phyloP scores from a whole-genome alignment of 2,329 filamentous ascomycete genomes.

The Aspergillus pseudonomiae region DNA sequence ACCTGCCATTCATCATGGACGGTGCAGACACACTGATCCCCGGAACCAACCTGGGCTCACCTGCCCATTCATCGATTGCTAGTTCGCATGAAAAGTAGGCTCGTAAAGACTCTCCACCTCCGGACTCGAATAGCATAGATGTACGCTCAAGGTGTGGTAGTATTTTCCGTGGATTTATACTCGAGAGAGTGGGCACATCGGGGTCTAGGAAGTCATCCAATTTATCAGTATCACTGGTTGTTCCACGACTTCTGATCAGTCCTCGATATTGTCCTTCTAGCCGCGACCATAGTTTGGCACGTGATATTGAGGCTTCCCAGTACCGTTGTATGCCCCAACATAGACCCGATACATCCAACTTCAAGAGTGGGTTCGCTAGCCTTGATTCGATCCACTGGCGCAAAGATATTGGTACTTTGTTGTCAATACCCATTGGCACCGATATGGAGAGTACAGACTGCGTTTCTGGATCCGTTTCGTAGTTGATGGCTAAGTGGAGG shows the following conservation, averaged over 20 bases:
- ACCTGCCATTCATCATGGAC: slow-evolving; percentile 9
- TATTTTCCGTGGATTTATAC: slow-evolving; percentile 31
- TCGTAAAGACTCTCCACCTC: slow-evolving; percentile 11
- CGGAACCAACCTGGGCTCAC: slow-evolving; percentile 42
- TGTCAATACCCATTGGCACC: slow-evolving; percentile 24
- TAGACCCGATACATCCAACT: slow-evolving; percentile 43
- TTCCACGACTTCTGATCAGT: slow-evolving; percentile 9
- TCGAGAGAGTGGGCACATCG: slow-evolving; percentile 17
- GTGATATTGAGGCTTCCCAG: slow-evolving; percentile 44
- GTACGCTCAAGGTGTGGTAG: slow-evolving; percentile 42
- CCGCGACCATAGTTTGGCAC: slow-evolving; percentile 41
- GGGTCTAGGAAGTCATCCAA: neutral
- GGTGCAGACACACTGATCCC: slow-evolving; percentile 37
- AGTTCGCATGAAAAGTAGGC: slow-evolving; percentile 41
- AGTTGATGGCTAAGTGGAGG: slow-evolving; percentile 38
- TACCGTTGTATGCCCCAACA: slow-evolving; percentile 47
- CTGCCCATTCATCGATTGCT: slow-evolving; percentile 43
- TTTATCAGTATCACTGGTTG: slow-evolving; percentile 3
- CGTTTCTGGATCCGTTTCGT: slow-evolving; percentile 39
- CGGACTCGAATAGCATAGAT: slow-evolving; percentile 36
- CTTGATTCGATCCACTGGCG: slow-evolving; percentile 40
- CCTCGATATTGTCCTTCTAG: slow-evolving; percentile 31
- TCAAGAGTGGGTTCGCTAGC: slow-evolving; percentile 37
- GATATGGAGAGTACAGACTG: slow-evolving; percentile 39
- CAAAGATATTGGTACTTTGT: slow-evolving; percentile 33